These are phyloP conservation scores for Ophiostoma ips DNA, from an alignment of 2,329 filamentous ascomycete genomes.

Conservation along the genomic window DNA sequence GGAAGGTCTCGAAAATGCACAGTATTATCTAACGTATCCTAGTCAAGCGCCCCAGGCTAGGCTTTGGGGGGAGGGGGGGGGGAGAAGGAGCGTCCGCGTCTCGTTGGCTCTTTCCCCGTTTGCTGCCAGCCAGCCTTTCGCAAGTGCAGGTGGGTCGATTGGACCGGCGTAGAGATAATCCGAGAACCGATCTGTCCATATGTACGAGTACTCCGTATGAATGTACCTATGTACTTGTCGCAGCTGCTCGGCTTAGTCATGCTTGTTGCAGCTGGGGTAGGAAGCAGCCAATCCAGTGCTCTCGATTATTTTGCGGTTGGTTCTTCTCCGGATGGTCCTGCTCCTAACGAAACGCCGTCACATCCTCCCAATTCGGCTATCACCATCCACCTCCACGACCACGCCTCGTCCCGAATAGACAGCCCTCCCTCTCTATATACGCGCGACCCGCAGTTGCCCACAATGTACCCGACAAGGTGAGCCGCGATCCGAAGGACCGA, in stretches of 20 bases:
- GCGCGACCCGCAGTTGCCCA: too few species aligned
- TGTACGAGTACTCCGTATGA: not conserved
- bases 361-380: not conserved
- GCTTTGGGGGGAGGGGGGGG: not conserved
- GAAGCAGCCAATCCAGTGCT: conserved; percentile 14
- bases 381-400: conserved; percentile 1
- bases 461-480: conserved; percentile 25
- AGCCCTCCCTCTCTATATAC: too few species aligned
- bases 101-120: conserved; percentile 5
- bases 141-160: not conserved
- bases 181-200: not conserved
- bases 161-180: not conserved
- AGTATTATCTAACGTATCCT: not conserved
- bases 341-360: not conserved
- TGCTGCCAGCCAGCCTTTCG: conserved; percentile 1
- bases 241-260: not conserved
- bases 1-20: not conserved
- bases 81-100: not conserved
- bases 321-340: not conserved
- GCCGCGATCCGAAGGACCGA: not conserved
- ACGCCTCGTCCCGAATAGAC: not conserved
- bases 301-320: conserved; percentile 9
- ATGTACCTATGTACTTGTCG: not conserved
- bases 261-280: too few species aligned
- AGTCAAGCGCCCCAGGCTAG: not conserved